Evolutionary conservation across 306 rosid genomes (phyloP).

Genomic region (Medicago truncatula): DNA sequence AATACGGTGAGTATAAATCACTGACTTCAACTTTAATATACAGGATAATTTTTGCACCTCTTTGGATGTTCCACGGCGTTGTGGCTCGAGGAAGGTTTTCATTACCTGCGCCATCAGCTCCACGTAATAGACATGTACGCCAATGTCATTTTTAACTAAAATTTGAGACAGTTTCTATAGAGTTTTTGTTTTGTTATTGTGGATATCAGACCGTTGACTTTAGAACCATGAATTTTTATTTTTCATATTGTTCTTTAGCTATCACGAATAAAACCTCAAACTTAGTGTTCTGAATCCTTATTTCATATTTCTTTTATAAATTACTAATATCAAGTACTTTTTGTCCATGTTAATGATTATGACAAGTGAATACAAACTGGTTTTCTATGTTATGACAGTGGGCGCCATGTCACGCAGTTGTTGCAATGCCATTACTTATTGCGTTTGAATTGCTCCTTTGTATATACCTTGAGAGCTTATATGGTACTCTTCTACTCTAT

Average conservation of each 20-base stretch:
- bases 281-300: constrained; percentile 21
- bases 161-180: constrained; percentile 25
- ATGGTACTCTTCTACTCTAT: constrained; percentile 59
- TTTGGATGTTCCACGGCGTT: constrained; percentile 92
- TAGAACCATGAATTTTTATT: constrained; percentile 26
- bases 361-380: constrained; percentile 22
- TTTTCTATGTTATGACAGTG: constrained; percentile 78
- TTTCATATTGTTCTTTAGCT: constrained; percentile 34
- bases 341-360: neutral
- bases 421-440: constrained; percentile 86
- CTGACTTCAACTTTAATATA: constrained; percentile 40
- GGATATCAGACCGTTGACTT: constrained; percentile 27
- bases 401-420: constrained; percentile 99
- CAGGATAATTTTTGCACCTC: constrained; percentile 86
- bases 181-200: constrained; percentile 23
- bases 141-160: constrained; percentile 36
- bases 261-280: constrained; percentile 19
- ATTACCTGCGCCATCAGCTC: constrained; percentile 95
- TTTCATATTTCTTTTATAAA: constrained; percentile 22
- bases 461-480: constrained; percentile 86
- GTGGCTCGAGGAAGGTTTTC: constrained; percentile 99
- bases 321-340: constrained; percentile 8
- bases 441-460: constrained; percentile 98
- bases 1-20: constrained; percentile 26
- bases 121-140: constrained; percentile 89